Conservation (phyloP, 2,329 filamentous ascomycete species). For the Coniochaeta sp. region DNA sequence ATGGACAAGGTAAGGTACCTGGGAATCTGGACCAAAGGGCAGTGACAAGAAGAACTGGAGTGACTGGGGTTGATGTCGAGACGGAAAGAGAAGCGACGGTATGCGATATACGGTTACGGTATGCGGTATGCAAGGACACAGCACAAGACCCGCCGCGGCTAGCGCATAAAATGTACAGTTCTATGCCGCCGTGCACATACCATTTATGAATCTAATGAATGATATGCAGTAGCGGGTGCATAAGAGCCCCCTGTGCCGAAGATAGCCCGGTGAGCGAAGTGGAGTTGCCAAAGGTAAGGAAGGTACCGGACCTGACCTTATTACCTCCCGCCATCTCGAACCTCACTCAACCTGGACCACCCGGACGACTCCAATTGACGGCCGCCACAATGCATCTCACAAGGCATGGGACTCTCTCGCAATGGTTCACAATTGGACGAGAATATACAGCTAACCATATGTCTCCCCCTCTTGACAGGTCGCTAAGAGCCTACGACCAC, state of each 20-base stretch:
- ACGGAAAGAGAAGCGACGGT: slow-evolving; percentile 1
- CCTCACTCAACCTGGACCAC: background rate
- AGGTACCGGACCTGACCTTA: too few species aligned
- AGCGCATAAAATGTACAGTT: too few species aligned
- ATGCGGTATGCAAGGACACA: too few species aligned
- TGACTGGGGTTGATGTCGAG: background rate
- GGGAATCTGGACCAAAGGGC: background rate
- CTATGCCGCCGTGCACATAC: too few species aligned
- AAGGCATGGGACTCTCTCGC: slow-evolving; percentile 17
- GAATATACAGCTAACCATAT: slow-evolving; percentile 13
- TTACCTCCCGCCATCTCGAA: background rate
- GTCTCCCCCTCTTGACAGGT: slow-evolving; percentile 24
- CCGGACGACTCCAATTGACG: slow-evolving; percentile 1
- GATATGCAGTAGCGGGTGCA: too few species aligned
- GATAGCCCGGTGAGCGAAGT: too few species aligned
- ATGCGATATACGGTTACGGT: too few species aligned
- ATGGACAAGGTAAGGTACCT: background rate
- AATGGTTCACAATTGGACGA: slow-evolving; percentile 26
- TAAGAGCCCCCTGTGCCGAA: too few species aligned
- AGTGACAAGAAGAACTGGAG: too few species aligned
- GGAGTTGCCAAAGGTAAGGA: background rate
- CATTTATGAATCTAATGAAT: too few species aligned
- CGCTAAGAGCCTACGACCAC: slow-evolving; percentile 39
- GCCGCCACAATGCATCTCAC: slow-evolving; percentile 16
- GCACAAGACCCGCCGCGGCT: too few species aligned